A percentile compares a stretch with the other conserved stretches of the same genome.
Conservation (phyloP, 2,329 filamentous ascomycete species). For the Fonsecaea erecta region DNA sequence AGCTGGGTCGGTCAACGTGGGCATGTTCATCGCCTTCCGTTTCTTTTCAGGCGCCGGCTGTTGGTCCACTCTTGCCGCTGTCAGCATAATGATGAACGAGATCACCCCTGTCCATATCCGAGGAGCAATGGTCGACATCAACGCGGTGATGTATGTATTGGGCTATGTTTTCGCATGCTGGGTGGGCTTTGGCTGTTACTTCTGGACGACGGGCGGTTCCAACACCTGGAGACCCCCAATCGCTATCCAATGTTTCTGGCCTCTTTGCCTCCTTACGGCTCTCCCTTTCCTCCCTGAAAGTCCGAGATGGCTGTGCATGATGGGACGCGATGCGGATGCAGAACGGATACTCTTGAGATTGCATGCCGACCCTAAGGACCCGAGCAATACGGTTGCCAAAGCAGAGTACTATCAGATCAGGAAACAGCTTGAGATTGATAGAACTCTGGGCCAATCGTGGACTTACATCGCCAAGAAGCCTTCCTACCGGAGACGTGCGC, state of each 20-base stretch:
- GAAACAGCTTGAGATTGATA: constrained; percentile 26
- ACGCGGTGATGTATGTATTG: constrained; percentile 6
- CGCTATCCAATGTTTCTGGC: constrained; percentile 9
- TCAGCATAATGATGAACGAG: constrained; percentile 15
- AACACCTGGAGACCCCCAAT: constrained; percentile 15
- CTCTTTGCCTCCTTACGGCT: constrained; percentile 25
- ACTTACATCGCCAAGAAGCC: constrained; percentile 26
- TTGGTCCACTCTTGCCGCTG: constrained; percentile 1
- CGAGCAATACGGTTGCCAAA: background rate
- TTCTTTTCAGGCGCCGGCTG: constrained; percentile 17
- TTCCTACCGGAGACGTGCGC: constrained; percentile 25
- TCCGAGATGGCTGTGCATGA: constrained; percentile 33
- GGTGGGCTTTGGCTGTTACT: constrained; percentile 21
- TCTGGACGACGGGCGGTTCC: background rate
- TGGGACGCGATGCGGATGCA: constrained; percentile 33
- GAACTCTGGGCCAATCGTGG: constrained; percentile 19
- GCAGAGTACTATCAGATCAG: constrained; percentile 33
- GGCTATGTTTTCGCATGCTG: constrained; percentile 12
- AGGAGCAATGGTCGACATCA: constrained; percentile 7
- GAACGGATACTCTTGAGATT: constrained; percentile 15
- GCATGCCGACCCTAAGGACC: constrained; percentile 20
- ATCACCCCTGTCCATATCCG: constrained; percentile 15
- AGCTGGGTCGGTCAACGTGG: too few species aligned
- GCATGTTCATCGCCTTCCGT: constrained; percentile 16
- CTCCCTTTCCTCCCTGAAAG: constrained; percentile 35